Base-by-base conservation (phyloP, 2,329 filamentous ascomycete species). In the Fusarium sulawesiense region DNA sequence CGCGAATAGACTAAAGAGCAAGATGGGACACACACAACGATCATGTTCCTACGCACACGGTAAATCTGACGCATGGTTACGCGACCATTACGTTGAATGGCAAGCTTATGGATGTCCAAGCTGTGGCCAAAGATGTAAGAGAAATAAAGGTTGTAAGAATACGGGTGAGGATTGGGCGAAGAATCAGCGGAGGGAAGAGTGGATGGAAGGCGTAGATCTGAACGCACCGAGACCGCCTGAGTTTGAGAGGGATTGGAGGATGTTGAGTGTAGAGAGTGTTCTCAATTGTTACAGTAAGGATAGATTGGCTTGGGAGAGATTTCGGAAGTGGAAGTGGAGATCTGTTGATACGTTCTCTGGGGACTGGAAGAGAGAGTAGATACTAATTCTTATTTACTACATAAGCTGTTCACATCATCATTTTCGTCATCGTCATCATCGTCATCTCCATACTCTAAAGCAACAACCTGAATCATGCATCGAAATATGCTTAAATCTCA, bases 181-280 rank as follows among this genome's bases (percentile, higher is more conserved):
- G 11, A 13, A 23, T 9, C 10, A 41, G 20, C 1, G 16, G 3
- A 27, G 3, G 0, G 11, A 21, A 14, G 30, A 18, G 2, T 64
- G 62, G 62, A 34, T 32, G n/a, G 51, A 60, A 6, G 53, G 60
- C 0, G 40, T 60, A 0, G 40, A 65, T 2, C 18, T 37, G 1
- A 29, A 53, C 0, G 32, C 40, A 0, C 25, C 53, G 1, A 42
- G 62, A n/a, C 62, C 60, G 4, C 62, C 62, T 2, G 62, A 65
- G 3, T 65, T 65, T 18, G 62, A 65, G 29, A 59, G 18, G 0
- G 18, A 65, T 7, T 65, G 62, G 60, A 65, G 60, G 9, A 21
- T 2, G 6, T 34, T 64, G 13, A 65, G 20, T 4, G 53, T 12
- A 0, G 23, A 65, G 12, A 32, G 51, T 18, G 42, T 60, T 34